Conservation (phyloP, 1,139 yeast genomes). For the Saccharomyces hybrid region DNA sequence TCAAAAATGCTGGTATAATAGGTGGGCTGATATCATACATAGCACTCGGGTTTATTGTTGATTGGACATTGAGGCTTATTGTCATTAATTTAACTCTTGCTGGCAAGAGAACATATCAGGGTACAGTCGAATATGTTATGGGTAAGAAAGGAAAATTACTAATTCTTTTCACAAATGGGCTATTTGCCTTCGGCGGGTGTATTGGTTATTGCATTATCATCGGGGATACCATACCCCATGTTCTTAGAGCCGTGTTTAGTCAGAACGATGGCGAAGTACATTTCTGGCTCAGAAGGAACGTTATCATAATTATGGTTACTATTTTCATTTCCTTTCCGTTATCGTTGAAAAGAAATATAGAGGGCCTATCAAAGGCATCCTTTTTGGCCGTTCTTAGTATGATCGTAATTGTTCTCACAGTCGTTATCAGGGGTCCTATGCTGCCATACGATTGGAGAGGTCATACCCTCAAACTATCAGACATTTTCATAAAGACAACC, state of each 20-base stretch:
- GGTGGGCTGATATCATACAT: conserved; percentile 64
- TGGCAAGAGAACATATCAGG: conserved; percentile 75
- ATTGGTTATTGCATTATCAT: conserved; percentile 91
- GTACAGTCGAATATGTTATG: conserved; percentile 71
- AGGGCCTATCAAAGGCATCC: conserved; percentile 80
- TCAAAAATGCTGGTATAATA: conserved; percentile 66
- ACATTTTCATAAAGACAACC: conserved; percentile 53
- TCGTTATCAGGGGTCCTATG: conserved; percentile 66
- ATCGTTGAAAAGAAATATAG: conserved; percentile 71
- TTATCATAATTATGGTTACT: conserved; percentile 62
- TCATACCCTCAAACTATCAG: conserved; percentile 34
- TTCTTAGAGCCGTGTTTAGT: conserved; percentile 61
- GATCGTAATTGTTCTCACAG: conserved; percentile 68
- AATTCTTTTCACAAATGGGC: conserved; percentile 67
- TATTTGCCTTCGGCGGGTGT: conserved; percentile 91
- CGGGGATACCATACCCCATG: conserved; percentile 94
- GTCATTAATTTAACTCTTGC: conserved; percentile 77
- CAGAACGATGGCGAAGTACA: conserved; percentile 27
- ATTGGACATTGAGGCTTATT: conserved; percentile 78
- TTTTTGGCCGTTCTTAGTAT: conserved; percentile 81
- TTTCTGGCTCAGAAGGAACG: conserved; percentile 44
- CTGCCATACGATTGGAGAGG: conserved; percentile 44
- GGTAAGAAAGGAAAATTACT: conserved; percentile 64
- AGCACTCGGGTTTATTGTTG: conserved; percentile 60
- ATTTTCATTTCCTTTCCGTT: conserved; percentile 73